Evolutionary conservation across 2,329 filamentous ascomycete genomes (phyloP).

Genomic region (Arthrobotrys musiformis): DNA sequence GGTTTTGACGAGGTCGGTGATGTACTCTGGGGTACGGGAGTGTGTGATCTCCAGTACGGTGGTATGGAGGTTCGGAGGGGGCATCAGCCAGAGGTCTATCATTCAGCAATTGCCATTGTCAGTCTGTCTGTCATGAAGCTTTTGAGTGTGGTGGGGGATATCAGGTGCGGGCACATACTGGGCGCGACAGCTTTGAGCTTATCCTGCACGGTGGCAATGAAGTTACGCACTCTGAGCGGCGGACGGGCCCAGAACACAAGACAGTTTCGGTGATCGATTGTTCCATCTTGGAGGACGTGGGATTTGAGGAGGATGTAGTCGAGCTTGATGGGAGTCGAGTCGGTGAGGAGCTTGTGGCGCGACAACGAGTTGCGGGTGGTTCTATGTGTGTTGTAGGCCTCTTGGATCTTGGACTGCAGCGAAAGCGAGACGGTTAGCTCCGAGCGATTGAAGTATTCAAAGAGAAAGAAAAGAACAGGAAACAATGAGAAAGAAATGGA

Average conservation of each 20-base stretch:
- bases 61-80: slow-evolving; percentile 79
- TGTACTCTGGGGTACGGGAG: slow-evolving; percentile 76
- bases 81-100: slow-evolving; percentile 86
- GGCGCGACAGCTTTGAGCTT: slow-evolving; percentile 74
- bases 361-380: slow-evolving; percentile 79
- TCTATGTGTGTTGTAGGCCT: slow-evolving; percentile 78
- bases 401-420: slow-evolving; percentile 73
- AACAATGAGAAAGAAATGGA: slow-evolving; percentile 17
- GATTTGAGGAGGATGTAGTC: slow-evolving; percentile 67
- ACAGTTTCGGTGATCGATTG: slow-evolving; percentile 78
- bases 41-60: slow-evolving; percentile 88
- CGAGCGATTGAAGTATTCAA: background rate
- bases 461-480: background rate
- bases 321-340: slow-evolving; percentile 78
- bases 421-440: slow-evolving; percentile 15
- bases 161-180: slow-evolving; percentile 67
- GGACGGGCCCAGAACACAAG: slow-evolving; percentile 90
- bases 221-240: slow-evolving; percentile 73
- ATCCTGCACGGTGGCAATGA: slow-evolving; percentile 76
- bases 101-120: background rate
- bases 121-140: slow-evolving; percentile 22
- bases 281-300: slow-evolving; percentile 50
- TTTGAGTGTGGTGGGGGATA: slow-evolving; percentile 16
- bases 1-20: slow-evolving; percentile 70
- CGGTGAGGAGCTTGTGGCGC: slow-evolving; percentile 77